Evolutionary conservation across 768 basidiomycete species (phyloP).

Genomic region (Mycena galericulata): DNA sequence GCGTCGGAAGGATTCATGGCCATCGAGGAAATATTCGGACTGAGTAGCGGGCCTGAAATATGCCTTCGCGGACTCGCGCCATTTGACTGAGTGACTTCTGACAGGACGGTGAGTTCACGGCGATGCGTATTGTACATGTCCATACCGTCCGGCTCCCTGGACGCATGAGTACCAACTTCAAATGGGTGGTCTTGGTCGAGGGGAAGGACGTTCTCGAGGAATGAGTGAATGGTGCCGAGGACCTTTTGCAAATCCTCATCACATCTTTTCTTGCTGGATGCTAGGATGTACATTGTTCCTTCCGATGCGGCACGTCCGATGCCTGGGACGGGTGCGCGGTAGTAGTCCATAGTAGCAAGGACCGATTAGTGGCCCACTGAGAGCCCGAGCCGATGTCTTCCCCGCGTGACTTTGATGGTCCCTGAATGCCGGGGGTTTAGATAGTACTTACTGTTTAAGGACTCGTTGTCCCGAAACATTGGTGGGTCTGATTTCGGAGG

Average conservation of each 20-base stretch:
- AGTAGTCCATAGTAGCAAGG: too few relatives aligned
- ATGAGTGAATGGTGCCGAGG: background rate
- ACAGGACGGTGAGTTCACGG: background rate
- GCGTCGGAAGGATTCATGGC: background rate
- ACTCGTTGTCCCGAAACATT: too few relatives aligned
- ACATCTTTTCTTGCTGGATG: background rate
- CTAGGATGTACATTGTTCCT: background rate
- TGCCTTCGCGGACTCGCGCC: background rate
- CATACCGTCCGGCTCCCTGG: background rate
- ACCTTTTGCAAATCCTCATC: slow-evolving; percentile 5
- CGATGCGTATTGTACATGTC: background rate
- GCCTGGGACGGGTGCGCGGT: slow-evolving; percentile 16
- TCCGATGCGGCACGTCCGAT: background rate
- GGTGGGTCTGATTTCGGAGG: too few relatives aligned
- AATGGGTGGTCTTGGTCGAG: background rate
- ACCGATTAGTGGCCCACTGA: too few relatives aligned
- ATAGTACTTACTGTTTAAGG: too few relatives aligned
- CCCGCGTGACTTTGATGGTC: too few relatives aligned
- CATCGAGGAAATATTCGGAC: background rate
- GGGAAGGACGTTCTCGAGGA: background rate
- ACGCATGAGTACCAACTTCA: background rate
- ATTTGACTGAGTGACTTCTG: background rate
- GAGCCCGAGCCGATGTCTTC: too few relatives aligned
- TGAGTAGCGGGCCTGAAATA: background rate
- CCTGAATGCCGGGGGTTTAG: too few relatives aligned